phyloP scores from a whole-genome alignment of 1,284 basidiomycete species.

The Amylostereum areolatum region DNA sequence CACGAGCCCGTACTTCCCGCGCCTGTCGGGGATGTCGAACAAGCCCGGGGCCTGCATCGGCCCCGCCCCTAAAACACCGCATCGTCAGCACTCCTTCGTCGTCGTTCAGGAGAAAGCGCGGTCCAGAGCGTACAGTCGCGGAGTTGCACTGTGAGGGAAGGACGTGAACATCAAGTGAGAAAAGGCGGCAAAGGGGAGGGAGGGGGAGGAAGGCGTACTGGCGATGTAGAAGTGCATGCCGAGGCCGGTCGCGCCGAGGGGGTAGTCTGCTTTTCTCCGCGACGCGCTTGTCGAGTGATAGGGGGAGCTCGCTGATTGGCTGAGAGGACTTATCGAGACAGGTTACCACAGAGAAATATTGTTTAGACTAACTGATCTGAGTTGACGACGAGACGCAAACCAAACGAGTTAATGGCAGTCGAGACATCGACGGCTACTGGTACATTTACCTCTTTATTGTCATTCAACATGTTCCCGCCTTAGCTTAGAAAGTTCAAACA shows the following conservation, averaged over 20 bases:
- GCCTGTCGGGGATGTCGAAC: conserved; percentile 53
- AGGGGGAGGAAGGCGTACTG: conserved; percentile 35
- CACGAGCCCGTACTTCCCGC: conserved; percentile 75
- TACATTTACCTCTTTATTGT: no score
- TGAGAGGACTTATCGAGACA: no score
- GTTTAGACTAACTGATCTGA: no score
- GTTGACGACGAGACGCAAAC: no score
- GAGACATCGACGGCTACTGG: no score
- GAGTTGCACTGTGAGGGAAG: conserved; percentile 55
- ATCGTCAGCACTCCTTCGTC: neutral
- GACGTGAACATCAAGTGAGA: neutral
- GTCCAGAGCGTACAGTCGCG: conserved; percentile 60
- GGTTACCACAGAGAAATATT: no score
- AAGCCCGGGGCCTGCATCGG: conserved; percentile 76
- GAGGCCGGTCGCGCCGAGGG: conserved; percentile 79
- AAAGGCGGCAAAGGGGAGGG: conserved; percentile 9
- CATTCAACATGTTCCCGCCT: no score
- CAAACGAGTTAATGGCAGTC: no score
- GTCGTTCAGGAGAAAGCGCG: no score
- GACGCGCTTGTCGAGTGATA: no score
- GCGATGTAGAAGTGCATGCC: conserved; percentile 88
- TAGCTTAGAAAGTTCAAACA: no score
- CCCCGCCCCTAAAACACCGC: conserved; percentile 56
- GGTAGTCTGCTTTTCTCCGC: conserved; percentile 83
- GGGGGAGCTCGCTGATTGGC: no score